Evolutionary conservation across 2,329 filamentous ascomycete species (phyloP).

Genomic region (Aspergillus ochraceoroseus): DNA sequence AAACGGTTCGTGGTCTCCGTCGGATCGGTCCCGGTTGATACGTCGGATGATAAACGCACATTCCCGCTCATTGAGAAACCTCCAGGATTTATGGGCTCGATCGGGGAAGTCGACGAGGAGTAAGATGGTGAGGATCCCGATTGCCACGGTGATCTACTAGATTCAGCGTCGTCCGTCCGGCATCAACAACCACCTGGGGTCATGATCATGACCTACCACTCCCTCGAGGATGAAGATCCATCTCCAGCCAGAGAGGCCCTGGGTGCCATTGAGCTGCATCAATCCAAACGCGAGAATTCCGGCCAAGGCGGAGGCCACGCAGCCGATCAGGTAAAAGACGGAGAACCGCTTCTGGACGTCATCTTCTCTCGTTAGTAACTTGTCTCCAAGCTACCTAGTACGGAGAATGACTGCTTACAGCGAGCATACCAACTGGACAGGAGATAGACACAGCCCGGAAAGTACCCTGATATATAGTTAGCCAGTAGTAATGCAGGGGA

Average conservation of each 20-base stretch:
- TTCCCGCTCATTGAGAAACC: conserved; percentile 39
- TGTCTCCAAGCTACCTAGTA: no score
- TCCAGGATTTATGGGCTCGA: conserved; percentile 30
- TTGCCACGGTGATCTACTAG: conserved; percentile 25
- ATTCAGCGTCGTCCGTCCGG: conserved; percentile 4
- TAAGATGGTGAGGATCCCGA: conserved; percentile 30
- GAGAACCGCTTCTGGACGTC: conserved; percentile 36
- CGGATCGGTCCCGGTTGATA: conserved; percentile 51
- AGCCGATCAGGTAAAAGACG: conserved; percentile 49
- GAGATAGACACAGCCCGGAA: conserved; percentile 65
- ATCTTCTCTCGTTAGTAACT: conserved; percentile 18
- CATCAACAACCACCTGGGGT: no score
- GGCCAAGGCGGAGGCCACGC: conserved; percentile 46
- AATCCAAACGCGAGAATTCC: conserved; percentile 46
- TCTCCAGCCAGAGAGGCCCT: conserved; percentile 46
- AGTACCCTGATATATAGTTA: no score
- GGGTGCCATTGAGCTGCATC: conserved; percentile 42
- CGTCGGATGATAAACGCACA: conserved; percentile 48
- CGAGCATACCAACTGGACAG: conserved; percentile 68
- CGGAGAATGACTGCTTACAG: no score
- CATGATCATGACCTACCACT: conserved; percentile 26
- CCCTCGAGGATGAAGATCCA: conserved; percentile 57
- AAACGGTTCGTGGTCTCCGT: conserved; percentile 49
- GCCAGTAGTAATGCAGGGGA: no score
- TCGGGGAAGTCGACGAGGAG: conserved; percentile 42